Evolutionary conservation across 331 rosid genomes (phyloP).

Genomic region (Cydonia oblonga): DNA sequence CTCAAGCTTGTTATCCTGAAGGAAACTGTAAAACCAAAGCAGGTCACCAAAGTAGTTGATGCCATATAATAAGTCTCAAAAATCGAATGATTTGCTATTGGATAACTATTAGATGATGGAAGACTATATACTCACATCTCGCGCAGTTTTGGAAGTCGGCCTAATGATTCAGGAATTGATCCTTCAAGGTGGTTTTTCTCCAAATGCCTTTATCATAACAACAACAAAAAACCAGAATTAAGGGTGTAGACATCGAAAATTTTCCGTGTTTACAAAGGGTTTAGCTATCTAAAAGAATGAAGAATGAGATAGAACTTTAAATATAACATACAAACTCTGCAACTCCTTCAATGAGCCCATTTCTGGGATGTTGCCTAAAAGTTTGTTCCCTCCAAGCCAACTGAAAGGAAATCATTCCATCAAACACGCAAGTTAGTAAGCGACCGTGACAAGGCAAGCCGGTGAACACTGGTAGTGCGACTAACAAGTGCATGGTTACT

Average conservation of each 20-base stretch:
- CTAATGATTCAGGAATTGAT: conserved; percentile 38
- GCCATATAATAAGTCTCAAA: not conserved
- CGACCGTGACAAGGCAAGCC: not conserved
- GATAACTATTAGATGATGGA: not conserved
- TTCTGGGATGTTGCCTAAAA: conserved; percentile 62
- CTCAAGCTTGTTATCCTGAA: conserved; percentile 25
- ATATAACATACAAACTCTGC: conserved; percentile 51
- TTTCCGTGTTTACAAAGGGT: too few relatives aligned
- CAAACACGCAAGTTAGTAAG: not conserved
- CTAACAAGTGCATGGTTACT: conserved; percentile 15
- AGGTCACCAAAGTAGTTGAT: not conserved
- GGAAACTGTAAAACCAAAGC: conserved; percentile 20
- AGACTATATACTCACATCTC: conserved; percentile 46
- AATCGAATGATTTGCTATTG: too few relatives aligned
- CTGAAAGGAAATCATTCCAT: conserved; percentile 26
- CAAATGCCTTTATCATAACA: conserved; percentile 51
- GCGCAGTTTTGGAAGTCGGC: conserved; percentile 35
- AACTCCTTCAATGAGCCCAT: conserved; percentile 42
- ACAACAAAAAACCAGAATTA: not conserved
- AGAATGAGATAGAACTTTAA: not conserved
- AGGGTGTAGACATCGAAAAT: too few relatives aligned
- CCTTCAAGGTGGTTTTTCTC: conserved; percentile 69
- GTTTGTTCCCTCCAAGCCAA: conserved; percentile 64
- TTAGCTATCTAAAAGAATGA: not conserved
- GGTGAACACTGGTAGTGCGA: not conserved